Evolutionary conservation across 768 basidiomycete species (phyloP).

Genomic region (Rhizopogon salebrosus): DNA sequence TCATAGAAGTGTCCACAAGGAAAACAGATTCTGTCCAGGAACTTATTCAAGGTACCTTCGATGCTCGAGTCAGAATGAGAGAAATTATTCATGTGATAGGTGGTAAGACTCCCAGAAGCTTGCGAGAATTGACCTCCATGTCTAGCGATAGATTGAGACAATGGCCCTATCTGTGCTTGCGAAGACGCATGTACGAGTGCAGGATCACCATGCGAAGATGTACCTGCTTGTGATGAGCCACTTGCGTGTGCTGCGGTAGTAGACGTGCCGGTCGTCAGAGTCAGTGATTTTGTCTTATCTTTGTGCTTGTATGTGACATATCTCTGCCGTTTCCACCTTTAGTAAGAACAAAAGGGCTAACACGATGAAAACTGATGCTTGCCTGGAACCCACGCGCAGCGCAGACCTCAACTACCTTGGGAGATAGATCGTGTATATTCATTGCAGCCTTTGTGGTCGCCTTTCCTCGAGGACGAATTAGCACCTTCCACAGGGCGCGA

Average conservation of each 20-base stretch:
- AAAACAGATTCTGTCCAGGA: too few relatives aligned
- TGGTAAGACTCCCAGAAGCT: too few relatives aligned
- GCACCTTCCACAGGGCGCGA: too few relatives aligned
- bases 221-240: not conserved
- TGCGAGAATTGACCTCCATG: too few relatives aligned
- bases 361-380: not conserved
- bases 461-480: not conserved
- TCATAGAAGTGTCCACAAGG: too few relatives aligned
- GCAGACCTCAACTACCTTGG: not conserved
- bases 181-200: not conserved
- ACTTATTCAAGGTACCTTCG: not conserved
- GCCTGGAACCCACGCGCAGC: not conserved
- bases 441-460: not conserved
- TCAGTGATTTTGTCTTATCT: not conserved
- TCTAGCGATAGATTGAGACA: too few relatives aligned
- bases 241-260: not conserved
- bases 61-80: not conserved
- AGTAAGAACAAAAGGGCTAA: too few relatives aligned
- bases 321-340: too few relatives aligned
- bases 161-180: too few relatives aligned
- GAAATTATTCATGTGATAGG: not conserved
- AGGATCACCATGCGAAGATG: not conserved
- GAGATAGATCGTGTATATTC: too few relatives aligned
- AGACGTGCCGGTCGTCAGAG: not conserved
- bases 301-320: too few relatives aligned